Base-by-base conservation (phyloP, 345 rosid species). In the Rubroshorea leprosula region DNA sequence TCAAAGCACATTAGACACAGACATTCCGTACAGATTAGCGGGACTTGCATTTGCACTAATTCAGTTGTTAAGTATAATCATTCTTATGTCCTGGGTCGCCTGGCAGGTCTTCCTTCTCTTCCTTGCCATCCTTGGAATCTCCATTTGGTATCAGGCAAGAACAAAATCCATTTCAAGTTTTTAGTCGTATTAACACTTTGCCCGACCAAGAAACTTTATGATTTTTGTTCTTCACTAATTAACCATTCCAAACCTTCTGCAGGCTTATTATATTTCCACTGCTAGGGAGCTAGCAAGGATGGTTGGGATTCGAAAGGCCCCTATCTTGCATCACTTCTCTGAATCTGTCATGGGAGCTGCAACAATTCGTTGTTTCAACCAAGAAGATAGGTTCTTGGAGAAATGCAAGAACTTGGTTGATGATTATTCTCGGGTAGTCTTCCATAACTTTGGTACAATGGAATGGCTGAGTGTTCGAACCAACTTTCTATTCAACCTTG, bases 271-370 rank as follows among this genome's bases (percentile, higher is more conserved):
- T 76, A 84, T 83, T 62, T 68, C 87, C 35, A 73, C 90, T 10
- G 95, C 98, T 9, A 79, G 98, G 65, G 97, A 92, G 74, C 74
- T 92, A 22, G 95, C 96, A 17, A 80, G 97, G 76, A 75, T 92
- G 89, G 69, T 84, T 68, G 95, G 90, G 48, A 76, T 74, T 54
- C 74, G 76, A 62, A 89, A 90, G 69, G 85, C 95, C 35, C 94
- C 97, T 38, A 63, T 92, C 54, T 72, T 89, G 62, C 91, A 92
- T 54, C 95, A 86, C 61, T 92, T 86, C 69, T 84, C 93, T 5
- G 98, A 92, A 73, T 75, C 97, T 6, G 78, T 84, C 21, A 17
- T 83, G 8, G 97, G 97, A 19, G 90, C 78, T 8, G 76, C 81
- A 59, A 80, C 91, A 5, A 76, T 89, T 63, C 85, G 95, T 24